phyloP scores from a whole-genome alignment of 257 asterid species.

The Ilex asprella region DNA sequence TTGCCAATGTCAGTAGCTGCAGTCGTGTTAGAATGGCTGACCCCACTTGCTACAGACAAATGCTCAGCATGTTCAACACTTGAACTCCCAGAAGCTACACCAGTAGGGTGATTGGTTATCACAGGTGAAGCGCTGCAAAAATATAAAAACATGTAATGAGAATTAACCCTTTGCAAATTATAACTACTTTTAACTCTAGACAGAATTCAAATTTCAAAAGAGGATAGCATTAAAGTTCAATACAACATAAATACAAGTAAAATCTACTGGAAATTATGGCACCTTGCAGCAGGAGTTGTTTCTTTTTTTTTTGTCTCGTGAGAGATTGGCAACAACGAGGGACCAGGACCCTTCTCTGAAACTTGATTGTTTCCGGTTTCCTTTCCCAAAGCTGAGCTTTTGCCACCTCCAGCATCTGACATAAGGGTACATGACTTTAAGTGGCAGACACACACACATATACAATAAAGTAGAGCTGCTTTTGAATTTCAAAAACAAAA shows the following conservation, averaged over 20 bases:
- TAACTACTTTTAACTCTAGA: too few species aligned
- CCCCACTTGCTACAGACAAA: conserved; percentile 22
- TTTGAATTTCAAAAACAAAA: neutral
- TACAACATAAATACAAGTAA: too few species aligned
- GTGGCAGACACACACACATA: too few species aligned
- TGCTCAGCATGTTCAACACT: conserved; percentile 24
- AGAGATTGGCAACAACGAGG: conserved; percentile 30
- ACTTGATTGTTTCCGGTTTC: conserved; percentile 35
- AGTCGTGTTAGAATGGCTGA: conserved; percentile 15
- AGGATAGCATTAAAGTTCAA: too few species aligned
- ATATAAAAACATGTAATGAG: neutral
- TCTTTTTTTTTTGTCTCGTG: conserved; percentile 45
- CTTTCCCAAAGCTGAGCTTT: conserved; percentile 38
- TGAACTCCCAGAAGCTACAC: conserved; percentile 31
- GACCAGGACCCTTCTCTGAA: conserved; percentile 37
- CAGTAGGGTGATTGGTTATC: conserved; percentile 42
- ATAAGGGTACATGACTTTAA: conserved; percentile 4
- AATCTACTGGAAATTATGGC: conserved; percentile 3
- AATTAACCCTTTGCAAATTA: neutral
- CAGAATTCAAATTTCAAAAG: too few species aligned
- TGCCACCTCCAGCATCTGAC: conserved; percentile 67
- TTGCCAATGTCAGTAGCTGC: conserved; percentile 21
- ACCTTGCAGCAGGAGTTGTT: conserved; percentile 47
- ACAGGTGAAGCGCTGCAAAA: conserved; percentile 47
- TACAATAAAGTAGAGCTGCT: neutral